Percentiles rank a stretch among this genome's conserved stretches.
These are phyloP conservation scores for Solanum appendiculatum DNA, from an alignment of 257 asterid species.

Conservation along the genomic window DNA sequence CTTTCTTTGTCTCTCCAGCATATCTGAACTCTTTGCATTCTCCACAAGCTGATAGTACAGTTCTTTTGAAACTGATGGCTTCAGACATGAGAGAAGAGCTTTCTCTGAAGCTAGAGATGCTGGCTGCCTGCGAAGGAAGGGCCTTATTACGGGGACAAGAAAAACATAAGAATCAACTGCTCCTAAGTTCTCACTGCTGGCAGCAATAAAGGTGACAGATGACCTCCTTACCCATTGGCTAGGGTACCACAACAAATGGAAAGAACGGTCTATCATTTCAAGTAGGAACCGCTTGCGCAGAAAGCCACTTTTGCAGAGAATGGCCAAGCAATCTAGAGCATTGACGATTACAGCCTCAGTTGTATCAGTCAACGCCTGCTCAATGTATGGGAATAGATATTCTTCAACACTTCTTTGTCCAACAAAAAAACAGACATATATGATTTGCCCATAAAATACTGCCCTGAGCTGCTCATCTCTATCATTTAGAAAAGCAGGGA, in stretches of 20 bases:
- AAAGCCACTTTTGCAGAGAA: slow-evolving; percentile 82
- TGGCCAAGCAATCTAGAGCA: slow-evolving; percentile 89
- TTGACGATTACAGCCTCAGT: slow-evolving; percentile 86
- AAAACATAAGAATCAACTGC: slow-evolving; percentile 97
- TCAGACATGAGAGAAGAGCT: slow-evolving; percentile 72
- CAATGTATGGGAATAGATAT: slow-evolving; percentile 92
- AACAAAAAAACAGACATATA: slow-evolving; percentile 84
- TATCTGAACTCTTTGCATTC: slow-evolving; percentile 83
- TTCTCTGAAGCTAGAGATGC: slow-evolving; percentile 89
- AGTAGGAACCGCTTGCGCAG: slow-evolving; percentile 79
- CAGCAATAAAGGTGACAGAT: slow-evolving; percentile 68
- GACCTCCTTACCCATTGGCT: slow-evolving; percentile 93
- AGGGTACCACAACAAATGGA: slow-evolving; percentile 85
- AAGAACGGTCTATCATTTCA: slow-evolving; percentile 89
- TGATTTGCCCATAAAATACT: slow-evolving; percentile 81
- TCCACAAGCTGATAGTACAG: slow-evolving; percentile 62
- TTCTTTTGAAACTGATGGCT: slow-evolving; percentile 81
- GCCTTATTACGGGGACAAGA: slow-evolving; percentile 83
- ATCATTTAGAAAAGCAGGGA: slow-evolving; percentile 97
- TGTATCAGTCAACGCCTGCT: slow-evolving; percentile 84
- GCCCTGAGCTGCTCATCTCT: slow-evolving; percentile 98
- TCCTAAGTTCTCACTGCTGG: slow-evolving; percentile 87
- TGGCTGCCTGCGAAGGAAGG: slow-evolving; percentile 89
- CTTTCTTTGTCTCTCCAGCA: slow-evolving; percentile 96
- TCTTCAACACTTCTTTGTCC: slow-evolving; percentile 99